Base-by-base conservation (phyloP, 2,329 filamentous ascomycete genomes). In the Aspergillus neoniger region DNA sequence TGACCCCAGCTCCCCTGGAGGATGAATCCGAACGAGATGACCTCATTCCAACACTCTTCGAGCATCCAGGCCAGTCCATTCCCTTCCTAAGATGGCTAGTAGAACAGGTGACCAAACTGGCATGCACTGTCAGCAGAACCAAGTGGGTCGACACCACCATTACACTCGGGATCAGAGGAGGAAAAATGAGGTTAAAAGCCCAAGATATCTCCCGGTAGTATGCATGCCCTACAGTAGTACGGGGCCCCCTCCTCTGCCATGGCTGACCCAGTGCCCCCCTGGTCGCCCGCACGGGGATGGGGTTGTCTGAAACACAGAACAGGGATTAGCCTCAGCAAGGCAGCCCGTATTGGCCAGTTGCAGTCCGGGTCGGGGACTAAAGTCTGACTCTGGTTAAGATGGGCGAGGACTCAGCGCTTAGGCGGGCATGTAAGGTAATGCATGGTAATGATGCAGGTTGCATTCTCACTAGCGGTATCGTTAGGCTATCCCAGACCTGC, bases 111-210 rank as follows among this genome's bases (percentile, higher is more conserved):
- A 67, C 65, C 60, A 59, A 65, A 63, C 12, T 51, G 39, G 25
- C 58, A 66, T 67, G 65, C 65, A 66, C n/a, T 64, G 65, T 67
- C 65, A 67, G 64, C 65, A 58, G 38, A 43, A 39, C 59, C 38
- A 59, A 62, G 65, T 65, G 65, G 63, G 60, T 60, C 50, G 41
- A 52, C 50, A 55, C 55, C 55, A 43, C 47, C 54, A 48, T 55
- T 52, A 55, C 39, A 25, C 10, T 55, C 53, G 21, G 28, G 53
- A 41, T 43, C 23, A 55, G 23, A 39, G 19, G 19, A 39, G 8
- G 23, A 3, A 38, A 14, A 23, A 47, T 10, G 47, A 50, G 47
- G 47, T 50, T 50, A 50, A 53, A 36, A 32, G 19, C 36, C 50
- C 47, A 41, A 53, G 19, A 58, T 32, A 58, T 19, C 49, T 47